Evolutionary conservation across 495 filamentous ascomycete genomes (phyloP), one percentile per base, ranked within the genome.

Genomic region (Haplographium delicatum): DNA sequence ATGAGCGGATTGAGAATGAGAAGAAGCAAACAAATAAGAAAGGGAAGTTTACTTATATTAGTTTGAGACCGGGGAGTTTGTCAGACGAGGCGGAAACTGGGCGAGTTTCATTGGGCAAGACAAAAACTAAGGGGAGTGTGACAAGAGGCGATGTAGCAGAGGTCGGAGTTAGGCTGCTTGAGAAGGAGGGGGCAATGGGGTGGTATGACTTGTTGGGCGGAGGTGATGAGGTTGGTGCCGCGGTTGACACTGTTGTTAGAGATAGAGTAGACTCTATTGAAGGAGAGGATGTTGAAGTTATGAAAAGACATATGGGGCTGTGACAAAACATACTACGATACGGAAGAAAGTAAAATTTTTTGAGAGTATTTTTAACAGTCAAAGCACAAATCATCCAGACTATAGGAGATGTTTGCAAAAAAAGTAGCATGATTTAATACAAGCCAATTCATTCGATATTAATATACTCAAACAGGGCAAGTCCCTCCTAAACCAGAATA

Each of bases 111-210:
- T 58, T 95, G 35, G 89, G 89, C 3, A 83, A 75, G 1, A 63
- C 53, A 33, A 42, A 24, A 10, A 50, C 35, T 25, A 50, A 28
- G 35, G 86, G 84, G 0, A 70, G 51, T 13, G 75, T 86, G 33
- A 78, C 73, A 16, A 72, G 88, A 44, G 80, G 73, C 55, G 82
- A 83, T 65, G 86, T 91, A 16, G 89, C 88, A 11, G 72, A 75
- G 50, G 75, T 88, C 33, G 79, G 79, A 19, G 84, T 80, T 58
- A 58, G 60, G 70, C 68, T 91, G 62, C 64, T 91, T 51, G 81
- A 83, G 26, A 67, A 65, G 16, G 76, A 77, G 44, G 59, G 67
- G 3, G 66, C 59, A 51, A 74, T 52, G 20, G 55, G 51, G 4
- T 76, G 73, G 72, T 22, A 76, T 39, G 73, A 76, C 47, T 54